Evolutionary conservation across 1,139 yeast genomes (phyloP).

Genomic region (Pichia sp.): DNA sequence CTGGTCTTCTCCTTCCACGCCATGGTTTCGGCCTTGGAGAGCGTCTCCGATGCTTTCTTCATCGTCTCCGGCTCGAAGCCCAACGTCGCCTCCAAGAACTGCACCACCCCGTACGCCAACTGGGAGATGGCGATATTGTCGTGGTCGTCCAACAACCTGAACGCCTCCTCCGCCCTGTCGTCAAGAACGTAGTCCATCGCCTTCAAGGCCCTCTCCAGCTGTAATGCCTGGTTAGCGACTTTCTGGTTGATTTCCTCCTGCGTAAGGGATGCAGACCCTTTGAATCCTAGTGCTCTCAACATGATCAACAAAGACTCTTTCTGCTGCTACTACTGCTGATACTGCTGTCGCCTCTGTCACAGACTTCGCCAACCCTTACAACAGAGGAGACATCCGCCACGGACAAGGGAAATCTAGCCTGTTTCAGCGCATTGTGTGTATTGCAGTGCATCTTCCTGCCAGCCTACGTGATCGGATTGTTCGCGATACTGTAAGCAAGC

Average conservation of each 20-base stretch:
- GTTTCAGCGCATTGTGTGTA: too few species aligned
- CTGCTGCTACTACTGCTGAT: not conserved
- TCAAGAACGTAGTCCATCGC: slow-evolving; percentile 92
- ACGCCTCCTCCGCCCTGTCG: slow-evolving; percentile 76
- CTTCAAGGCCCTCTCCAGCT: slow-evolving; percentile 69
- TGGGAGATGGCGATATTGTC: slow-evolving; percentile 60
- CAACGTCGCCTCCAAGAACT: slow-evolving; percentile 84
- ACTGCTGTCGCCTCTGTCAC: not conserved
- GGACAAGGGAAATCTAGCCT: not conserved
- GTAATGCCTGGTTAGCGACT: slow-evolving; percentile 43
- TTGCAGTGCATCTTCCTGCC: not conserved
- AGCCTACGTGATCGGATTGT: not conserved
- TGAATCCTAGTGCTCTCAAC: slow-evolving; percentile 34
- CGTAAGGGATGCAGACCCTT: slow-evolving; percentile 22
- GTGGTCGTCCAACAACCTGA: slow-evolving; percentile 44
- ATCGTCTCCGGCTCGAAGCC: slow-evolving; percentile 90
- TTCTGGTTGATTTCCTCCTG: slow-evolving; percentile 26
- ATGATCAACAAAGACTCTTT: slow-evolving; percentile 16
- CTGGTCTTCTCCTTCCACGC: slow-evolving; percentile 59
- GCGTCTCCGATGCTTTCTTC: slow-evolving; percentile 67
- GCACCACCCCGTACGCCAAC: slow-evolving; percentile 82
- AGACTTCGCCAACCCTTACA: too few species aligned
- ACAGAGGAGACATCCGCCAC: not conserved
- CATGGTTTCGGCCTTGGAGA: slow-evolving; percentile 67
- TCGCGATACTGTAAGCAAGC: not conserved